Evolutionary conservation across 257 asterid species (phyloP), one percentile per base, ranked within the genome.

Genomic region (Solanum raphanifolium): DNA sequence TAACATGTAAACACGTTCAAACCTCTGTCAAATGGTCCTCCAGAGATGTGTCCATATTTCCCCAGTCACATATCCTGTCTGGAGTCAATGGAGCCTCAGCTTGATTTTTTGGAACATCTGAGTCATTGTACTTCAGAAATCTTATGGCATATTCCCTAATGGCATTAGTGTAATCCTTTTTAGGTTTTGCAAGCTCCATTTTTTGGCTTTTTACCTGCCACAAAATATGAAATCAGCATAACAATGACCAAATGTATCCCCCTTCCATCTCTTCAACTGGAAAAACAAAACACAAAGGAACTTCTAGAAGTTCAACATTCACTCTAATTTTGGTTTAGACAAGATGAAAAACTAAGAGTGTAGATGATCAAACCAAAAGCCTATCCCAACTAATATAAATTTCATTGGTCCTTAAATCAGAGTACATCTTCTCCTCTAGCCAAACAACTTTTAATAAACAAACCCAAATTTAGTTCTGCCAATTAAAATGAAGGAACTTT

Each of bases 1-100:
- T 48, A 52, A 82, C 43, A 82, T 48, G 86, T 31, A 31, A 82
- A 82, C 60, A 66, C 68, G 43, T 89, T 34, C 94, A 86, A 93
- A 96, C 99, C 92, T 94, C 96, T 8, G 94, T 89, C 90, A 94
- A 91, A 90, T 90, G 90, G 89, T 92, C 94, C 83, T 92, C 95
- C 94, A 92, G 92, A 16, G 95, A 90, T 85, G 92, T 86, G 90
- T 91, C 93, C 87, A 88, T 68, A 83, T 90, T 87, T 90, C 94
- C 98, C 32, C 90, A 55, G 88, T 93, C 97, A 60, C 92, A 91
- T 86, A 87, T 87, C 91, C 91, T 90, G 65, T 93, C 96, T 20
- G 98, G 94, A 66, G 98, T 92, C 86, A 46, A 60, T 23, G 96
- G 98, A 75, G 93, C 94, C 90, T 91, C 98, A 62, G 92, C 90